Conservation (phyloP, 2,329 filamentous ascomycete genomes). For the Alternaria postmessia region DNA sequence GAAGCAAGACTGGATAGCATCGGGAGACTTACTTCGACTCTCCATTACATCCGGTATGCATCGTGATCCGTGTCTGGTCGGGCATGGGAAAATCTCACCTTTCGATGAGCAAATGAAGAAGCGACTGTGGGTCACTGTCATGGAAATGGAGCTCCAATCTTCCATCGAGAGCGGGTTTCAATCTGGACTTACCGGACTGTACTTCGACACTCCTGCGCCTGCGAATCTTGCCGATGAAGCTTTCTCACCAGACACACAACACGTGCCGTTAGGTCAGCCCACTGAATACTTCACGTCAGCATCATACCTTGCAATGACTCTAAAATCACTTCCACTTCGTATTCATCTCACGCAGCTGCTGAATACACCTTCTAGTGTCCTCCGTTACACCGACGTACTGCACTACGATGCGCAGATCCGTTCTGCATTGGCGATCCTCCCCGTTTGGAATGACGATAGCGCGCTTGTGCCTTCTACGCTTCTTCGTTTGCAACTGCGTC, state of each 20-base stretch:
- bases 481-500: slow-evolving; percentile 44
- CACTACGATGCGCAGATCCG: slow-evolving; percentile 44
- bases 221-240: slow-evolving; percentile 62
- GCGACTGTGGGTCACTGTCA: slow-evolving; percentile 65
- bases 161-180: slow-evolving; percentile 65
- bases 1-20: slow-evolving; percentile 63
- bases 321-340: slow-evolving; percentile 42
- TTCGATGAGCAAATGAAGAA: slow-evolving; percentile 64
- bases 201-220: slow-evolving; percentile 61
- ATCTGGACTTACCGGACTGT: slow-evolving; percentile 50
- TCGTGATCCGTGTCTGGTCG: slow-evolving; percentile 54
- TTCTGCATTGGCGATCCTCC: slow-evolving; percentile 30
- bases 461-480: slow-evolving; percentile 30
- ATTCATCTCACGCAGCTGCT: slow-evolving; percentile 43
- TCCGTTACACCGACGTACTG: slow-evolving; percentile 45
- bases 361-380: slow-evolving; percentile 40
- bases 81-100: slow-evolving; percentile 40
- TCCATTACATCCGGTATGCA: slow-evolving; percentile 64
- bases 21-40: slow-evolving; percentile 60
- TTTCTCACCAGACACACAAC: slow-evolving; percentile 42
- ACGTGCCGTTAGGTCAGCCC: slow-evolving; percentile 35
- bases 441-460: slow-evolving; percentile 33
- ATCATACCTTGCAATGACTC: slow-evolving; percentile 36
- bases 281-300: slow-evolving; percentile 41
- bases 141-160: slow-evolving; percentile 65